Evolutionary conservation across 306 rosid genomes (phyloP).

Genomic region (Luffa acutangula): DNA sequence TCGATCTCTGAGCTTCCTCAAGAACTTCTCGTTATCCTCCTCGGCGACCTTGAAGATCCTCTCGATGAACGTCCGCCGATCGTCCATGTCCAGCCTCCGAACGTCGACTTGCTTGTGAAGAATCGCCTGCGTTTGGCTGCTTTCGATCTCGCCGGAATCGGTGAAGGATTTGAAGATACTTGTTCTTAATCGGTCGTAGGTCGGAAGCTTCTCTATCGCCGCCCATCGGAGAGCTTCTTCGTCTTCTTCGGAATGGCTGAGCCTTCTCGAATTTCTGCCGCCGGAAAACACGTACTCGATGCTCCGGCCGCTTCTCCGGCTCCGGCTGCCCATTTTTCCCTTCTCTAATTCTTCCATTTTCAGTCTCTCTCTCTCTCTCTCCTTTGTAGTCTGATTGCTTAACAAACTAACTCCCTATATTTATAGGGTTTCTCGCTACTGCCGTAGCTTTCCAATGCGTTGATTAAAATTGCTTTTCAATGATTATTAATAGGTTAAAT

Average conservation of each 20-base stretch:
- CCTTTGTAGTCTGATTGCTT: background rate
- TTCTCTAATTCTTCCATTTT: background rate
- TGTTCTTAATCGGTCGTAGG: slow-evolving; percentile 73
- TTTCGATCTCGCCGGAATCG: background rate
- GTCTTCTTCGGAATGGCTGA: slow-evolving; percentile 46
- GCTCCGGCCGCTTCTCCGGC: slow-evolving; percentile 51
- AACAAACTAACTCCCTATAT: background rate
- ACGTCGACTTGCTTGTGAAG: slow-evolving; percentile 65
- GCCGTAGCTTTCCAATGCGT: too few species aligned
- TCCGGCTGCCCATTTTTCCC: slow-evolving; percentile 23
- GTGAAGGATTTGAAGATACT: slow-evolving; percentile 50
- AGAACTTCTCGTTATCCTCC: slow-evolving; percentile 80
- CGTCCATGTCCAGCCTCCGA: slow-evolving; percentile 49
- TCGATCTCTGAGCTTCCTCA: slow-evolving; percentile 58
- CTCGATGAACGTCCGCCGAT: slow-evolving; percentile 60
- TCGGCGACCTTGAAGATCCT: slow-evolving; percentile 69
- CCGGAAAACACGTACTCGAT: slow-evolving; percentile 60
- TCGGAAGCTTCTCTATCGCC: slow-evolving; percentile 82
- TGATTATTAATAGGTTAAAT: too few species aligned
- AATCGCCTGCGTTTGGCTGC: slow-evolving; percentile 9
- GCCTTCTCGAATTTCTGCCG: slow-evolving; percentile 41
- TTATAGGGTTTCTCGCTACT: background rate
- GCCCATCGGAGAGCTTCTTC: slow-evolving; percentile 96
- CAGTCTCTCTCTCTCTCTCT: background rate
- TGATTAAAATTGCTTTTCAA: too few species aligned